Conservation (phyloP, 2,329 filamentous ascomycete genomes). For the Penicillium sp. region DNA sequence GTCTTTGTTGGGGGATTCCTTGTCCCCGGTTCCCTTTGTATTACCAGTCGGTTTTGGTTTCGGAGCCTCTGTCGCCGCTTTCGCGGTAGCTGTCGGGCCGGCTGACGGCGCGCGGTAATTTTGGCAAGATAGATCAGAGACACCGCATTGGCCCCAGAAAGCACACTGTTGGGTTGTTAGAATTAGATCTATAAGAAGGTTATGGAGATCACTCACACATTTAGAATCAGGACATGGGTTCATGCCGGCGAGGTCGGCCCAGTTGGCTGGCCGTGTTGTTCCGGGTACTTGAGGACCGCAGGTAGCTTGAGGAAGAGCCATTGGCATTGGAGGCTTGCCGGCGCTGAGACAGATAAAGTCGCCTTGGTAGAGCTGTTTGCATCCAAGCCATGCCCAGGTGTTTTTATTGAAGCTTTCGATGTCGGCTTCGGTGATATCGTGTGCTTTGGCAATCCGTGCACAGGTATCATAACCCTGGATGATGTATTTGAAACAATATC, state of each 20-base stretch:
- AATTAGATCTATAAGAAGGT: too few species aligned
- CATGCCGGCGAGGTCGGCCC: not conserved
- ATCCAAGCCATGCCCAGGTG: constrained; percentile 49
- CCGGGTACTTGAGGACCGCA: constrained; percentile 49
- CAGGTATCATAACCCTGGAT: constrained; percentile 34
- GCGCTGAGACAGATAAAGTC: constrained; percentile 42
- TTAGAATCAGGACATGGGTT: not conserved
- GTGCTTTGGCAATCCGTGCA: constrained; percentile 23
- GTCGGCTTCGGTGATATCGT: constrained; percentile 36
- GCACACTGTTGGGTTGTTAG: not conserved
- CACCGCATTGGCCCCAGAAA: not conserved
- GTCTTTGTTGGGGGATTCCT: not conserved
- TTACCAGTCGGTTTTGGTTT: not conserved
- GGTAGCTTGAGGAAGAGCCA: constrained; percentile 35
- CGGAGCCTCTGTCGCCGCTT: not conserved
- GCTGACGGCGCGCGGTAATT: not conserved
- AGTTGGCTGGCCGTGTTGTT: constrained; percentile 21
- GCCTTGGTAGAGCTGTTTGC: constrained; percentile 31
- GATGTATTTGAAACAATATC: constrained; percentile 24
- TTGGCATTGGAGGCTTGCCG: constrained; percentile 43
- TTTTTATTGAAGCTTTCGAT: constrained; percentile 42
- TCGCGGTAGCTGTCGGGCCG: constrained; percentile 1
- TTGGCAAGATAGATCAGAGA: not conserved
- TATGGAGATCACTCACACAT: not conserved
- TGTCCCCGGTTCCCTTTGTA: not conserved